phyloP scores from a whole-genome alignment of 169 alveolate genomes.

The Cryptosporidium viatorum region DNA sequence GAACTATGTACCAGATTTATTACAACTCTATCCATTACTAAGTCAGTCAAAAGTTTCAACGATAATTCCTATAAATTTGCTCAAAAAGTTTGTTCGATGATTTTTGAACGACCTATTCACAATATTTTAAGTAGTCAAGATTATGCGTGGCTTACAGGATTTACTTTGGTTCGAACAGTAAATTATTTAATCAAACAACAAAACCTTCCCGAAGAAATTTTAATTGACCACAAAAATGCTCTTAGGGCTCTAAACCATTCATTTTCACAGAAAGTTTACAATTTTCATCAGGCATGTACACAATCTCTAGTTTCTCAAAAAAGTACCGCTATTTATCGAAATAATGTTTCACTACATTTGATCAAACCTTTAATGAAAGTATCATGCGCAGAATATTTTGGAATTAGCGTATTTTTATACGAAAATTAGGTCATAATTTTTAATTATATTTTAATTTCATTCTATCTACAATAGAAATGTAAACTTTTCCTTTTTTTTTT shows the following conservation, averaged over 20 bases:
- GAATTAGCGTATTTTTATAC: conserved; percentile 38
- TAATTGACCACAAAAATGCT: conserved; percentile 33
- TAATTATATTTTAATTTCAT: background rate
- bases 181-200: conserved; percentile 7
- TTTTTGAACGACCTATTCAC: conserved; percentile 57
- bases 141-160: conserved; percentile 60
- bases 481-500: background rate
- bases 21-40: conserved; percentile 28
- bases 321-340: conserved; percentile 29
- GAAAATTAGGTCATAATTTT: background rate
- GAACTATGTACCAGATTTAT: conserved; percentile 62
- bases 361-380: conserved; percentile 44
- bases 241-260: conserved; percentile 60
- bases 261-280: conserved; percentile 39
- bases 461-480: background rate
- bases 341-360: conserved; percentile 28
- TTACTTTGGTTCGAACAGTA: conserved; percentile 9
- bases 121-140: conserved; percentile 44
- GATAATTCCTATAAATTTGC: conserved; percentile 63
- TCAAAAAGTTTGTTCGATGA: conserved; percentile 50
- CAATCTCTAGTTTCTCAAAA: conserved; percentile 66
- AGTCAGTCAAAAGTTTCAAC: conserved; percentile 35
- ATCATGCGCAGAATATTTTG: conserved; percentile 70
- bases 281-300: conserved; percentile 69
- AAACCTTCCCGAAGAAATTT: conserved; percentile 24